phyloP scores from a whole-genome alignment of 1,284 basidiomycete species.

The Takashimella tepidaria region DNA sequence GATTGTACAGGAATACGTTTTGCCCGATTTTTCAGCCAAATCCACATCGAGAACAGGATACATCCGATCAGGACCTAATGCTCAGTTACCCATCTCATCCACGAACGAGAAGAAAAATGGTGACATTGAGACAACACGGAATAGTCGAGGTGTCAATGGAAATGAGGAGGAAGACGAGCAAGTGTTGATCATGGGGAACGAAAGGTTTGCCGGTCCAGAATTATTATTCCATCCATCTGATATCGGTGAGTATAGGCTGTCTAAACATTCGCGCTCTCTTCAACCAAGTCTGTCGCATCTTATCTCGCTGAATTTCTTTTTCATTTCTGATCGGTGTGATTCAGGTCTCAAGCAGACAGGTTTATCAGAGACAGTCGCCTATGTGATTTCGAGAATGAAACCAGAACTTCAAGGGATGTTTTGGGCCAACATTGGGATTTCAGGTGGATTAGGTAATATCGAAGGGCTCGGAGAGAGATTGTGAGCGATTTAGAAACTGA shows the following conservation, averaged over 20 bases:
- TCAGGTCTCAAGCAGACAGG: slow-evolving; percentile 76
- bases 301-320: neutral
- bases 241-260: slow-evolving; percentile 58
- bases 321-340: neutral
- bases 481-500: slow-evolving; percentile 43
- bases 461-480: slow-evolving; percentile 68
- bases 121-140: too few relatives aligned
- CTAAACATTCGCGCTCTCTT: neutral
- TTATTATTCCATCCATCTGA: slow-evolving; percentile 81
- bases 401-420: slow-evolving; percentile 80
- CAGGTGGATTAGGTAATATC: slow-evolving; percentile 76
- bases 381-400: slow-evolving; percentile 67
- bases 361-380: slow-evolving; percentile 66
- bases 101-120: too few relatives aligned
- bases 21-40: slow-evolving; percentile 75
- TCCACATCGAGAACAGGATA: slow-evolving; percentile 56
- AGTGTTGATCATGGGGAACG: slow-evolving; percentile 77
- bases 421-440: slow-evolving; percentile 85
- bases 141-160: too few relatives aligned
- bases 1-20: slow-evolving; percentile 78
- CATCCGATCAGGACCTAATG: slow-evolving; percentile 52
- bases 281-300: too few relatives aligned
- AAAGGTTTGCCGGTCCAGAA: slow-evolving; percentile 84
- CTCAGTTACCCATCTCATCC: slow-evolving; percentile 11
- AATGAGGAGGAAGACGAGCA: slow-evolving; percentile 58